phyloP scores from a whole-genome alignment of 2,329 filamentous ascomycete genomes.

The Aspergillus jensenii region DNA sequence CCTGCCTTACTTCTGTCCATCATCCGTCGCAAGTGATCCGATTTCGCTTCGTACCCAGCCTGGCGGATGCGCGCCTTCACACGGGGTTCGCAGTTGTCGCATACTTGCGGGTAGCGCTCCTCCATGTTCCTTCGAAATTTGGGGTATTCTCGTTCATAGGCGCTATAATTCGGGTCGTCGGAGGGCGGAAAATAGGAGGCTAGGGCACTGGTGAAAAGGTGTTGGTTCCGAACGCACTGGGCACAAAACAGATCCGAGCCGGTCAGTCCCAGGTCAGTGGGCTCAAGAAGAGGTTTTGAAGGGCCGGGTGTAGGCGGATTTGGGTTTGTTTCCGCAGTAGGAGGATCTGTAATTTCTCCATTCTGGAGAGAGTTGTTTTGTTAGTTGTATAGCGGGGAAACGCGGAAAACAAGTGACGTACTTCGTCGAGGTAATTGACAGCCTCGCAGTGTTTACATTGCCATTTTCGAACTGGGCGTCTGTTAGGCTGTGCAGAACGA shows the following conservation, averaged over 20 bases:
- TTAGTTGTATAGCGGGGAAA: conserved; percentile 16
- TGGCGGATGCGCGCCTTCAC: conserved; percentile 69
- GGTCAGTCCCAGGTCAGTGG: conserved; percentile 24
- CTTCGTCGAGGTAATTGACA: conserved; percentile 85
- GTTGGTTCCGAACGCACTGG: conserved; percentile 85
- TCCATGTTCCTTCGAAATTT: conserved; percentile 73
- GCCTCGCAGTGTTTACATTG: conserved; percentile 78
- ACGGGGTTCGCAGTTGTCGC: conserved; percentile 72
- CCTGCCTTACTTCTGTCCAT: conserved; percentile 61
- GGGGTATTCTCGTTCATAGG: conserved; percentile 68
- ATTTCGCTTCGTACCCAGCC: conserved; percentile 77
- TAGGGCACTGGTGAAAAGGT: conserved; percentile 71
- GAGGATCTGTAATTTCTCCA: conserved; percentile 87
- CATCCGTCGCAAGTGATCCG: conserved; percentile 74
- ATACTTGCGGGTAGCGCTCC: conserved; percentile 84
- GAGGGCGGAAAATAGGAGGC: conserved; percentile 74
- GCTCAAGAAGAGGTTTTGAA: conserved; percentile 48
- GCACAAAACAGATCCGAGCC: conserved; percentile 63
- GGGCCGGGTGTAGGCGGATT: conserved; percentile 33
- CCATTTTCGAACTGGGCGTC: conserved; percentile 64
- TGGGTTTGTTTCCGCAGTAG: conserved; percentile 58
- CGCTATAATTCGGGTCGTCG: conserved; percentile 66
- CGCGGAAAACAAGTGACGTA: conserved; percentile 42
- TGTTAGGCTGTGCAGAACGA: conserved; percentile 61
- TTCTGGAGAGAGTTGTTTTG: conserved; percentile 53